Percentiles rank a stretch among this genome's conserved stretches.
phyloP scores from a whole-genome alignment of 345 rosid species.

The Eucalyptus rudis region DNA sequence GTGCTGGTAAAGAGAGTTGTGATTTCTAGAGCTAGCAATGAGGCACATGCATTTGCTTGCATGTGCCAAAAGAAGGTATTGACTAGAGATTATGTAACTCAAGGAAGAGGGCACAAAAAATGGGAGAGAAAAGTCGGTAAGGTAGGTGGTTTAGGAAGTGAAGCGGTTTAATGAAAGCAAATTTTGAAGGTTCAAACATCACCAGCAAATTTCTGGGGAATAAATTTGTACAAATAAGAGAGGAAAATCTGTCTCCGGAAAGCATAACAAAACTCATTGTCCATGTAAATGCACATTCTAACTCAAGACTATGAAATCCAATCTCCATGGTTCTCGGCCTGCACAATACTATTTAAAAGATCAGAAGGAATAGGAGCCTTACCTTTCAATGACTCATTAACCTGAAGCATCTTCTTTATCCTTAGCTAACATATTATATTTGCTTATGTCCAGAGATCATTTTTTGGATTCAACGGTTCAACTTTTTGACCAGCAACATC shows the following conservation, averaged over 20 bases:
- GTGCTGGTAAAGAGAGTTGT: background rate
- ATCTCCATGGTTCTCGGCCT: too few species aligned
- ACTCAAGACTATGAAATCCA: too few species aligned
- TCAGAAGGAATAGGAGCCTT: too few species aligned
- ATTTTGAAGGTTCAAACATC: background rate
- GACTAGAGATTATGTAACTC: background rate
- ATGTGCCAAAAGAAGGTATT: background rate
- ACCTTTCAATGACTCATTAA: too few species aligned
- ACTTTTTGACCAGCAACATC: slow-evolving; percentile 36
- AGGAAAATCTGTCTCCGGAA: too few species aligned
- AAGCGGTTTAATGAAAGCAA: background rate
- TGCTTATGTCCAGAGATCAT: slow-evolving; percentile 11
- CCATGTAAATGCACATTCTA: too few species aligned
- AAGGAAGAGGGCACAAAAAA: background rate
- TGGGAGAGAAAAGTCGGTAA: background rate
- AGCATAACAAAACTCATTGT: too few species aligned
- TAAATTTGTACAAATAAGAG: background rate
- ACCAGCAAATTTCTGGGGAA: background rate
- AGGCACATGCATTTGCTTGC: background rate
- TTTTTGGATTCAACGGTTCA: slow-evolving; percentile 72
- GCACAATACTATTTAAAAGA: too few species aligned
- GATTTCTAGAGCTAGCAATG: background rate
- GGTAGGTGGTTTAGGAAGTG: background rate
- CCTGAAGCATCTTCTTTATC: background rate
- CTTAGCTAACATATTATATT: background rate